Evolutionary conservation across 208 protist genomes (phyloP).

Genomic region (Endotrypanum monterogeii): DNA sequence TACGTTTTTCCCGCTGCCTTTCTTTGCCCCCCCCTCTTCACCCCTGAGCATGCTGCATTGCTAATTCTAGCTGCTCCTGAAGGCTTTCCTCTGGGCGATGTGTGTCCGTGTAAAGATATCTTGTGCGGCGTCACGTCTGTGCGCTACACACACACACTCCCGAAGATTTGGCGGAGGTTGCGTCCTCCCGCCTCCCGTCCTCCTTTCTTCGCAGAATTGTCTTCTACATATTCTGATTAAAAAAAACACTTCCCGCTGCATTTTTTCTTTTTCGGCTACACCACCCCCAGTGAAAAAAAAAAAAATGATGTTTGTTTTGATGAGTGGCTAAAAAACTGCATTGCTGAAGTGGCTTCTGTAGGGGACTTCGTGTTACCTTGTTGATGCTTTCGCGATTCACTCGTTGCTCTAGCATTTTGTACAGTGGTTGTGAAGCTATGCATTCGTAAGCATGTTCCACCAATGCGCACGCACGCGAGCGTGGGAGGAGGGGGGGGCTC

Average conservation of each 20-base stretch:
- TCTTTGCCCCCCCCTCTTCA: neutral
- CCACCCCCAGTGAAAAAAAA: neutral
- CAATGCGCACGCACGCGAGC: neutral
- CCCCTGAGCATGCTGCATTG: neutral
- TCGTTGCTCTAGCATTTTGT: neutral
- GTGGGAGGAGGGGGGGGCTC: neutral
- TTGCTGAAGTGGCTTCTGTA: neutral
- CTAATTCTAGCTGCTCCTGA: neutral
- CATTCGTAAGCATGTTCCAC: neutral
- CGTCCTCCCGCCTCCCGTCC: neutral
- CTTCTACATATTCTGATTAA: no score
- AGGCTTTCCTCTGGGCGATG: neutral
- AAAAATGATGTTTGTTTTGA: neutral
- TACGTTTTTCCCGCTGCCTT: neutral
- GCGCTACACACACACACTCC: neutral
- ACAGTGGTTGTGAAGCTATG: neutral
- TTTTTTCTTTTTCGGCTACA: neutral
- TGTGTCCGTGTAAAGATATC: neutral
- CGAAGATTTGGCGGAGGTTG: neutral
- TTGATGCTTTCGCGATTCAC: neutral
- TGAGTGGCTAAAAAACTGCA: neutral
- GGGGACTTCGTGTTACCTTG: no score
- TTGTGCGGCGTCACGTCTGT: neutral
- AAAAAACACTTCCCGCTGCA: neutral
- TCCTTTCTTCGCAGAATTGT: neutral